Conservation (phyloP, 2,329 filamentous ascomycete species). For the Trichophaea hybrida region DNA sequence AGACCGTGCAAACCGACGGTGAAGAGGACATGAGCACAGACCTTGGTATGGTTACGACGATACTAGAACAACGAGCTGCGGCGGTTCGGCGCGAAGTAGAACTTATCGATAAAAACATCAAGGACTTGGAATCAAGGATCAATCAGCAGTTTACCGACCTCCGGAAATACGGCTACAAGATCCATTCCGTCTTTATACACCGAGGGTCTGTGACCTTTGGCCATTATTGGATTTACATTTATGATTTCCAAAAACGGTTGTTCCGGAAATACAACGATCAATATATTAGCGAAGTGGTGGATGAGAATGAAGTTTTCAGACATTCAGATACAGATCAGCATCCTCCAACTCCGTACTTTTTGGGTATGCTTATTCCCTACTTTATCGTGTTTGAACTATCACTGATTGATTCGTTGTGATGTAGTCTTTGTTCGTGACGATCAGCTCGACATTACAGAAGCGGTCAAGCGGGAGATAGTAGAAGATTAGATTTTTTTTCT, state of each 20-base stretch:
- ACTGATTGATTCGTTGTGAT: neutral
- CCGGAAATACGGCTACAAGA: slow-evolving; percentile 55
- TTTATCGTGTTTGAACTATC: neutral
- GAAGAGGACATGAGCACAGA: slow-evolving; percentile 35
- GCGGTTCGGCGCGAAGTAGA: neutral
- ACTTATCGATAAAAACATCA: slow-evolving; percentile 36
- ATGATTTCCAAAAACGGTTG: slow-evolving; percentile 62
- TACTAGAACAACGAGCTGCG: neutral
- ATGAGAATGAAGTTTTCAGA: slow-evolving; percentile 53
- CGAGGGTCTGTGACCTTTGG: slow-evolving; percentile 55
- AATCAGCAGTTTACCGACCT: slow-evolving; percentile 48
- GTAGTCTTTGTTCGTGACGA: slow-evolving; percentile 21
- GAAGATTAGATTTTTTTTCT: neutral
- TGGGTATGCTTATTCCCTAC: slow-evolving; percentile 34
- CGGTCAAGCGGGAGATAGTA: slow-evolving; percentile 23
- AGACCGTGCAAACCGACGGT: slow-evolving; percentile 24
- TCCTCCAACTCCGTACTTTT: slow-evolving; percentile 63
- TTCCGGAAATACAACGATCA: slow-evolving; percentile 96
- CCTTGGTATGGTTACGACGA: slow-evolving; percentile 27
- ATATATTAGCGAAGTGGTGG: slow-evolving; percentile 52
- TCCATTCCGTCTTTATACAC: slow-evolving; percentile 91
- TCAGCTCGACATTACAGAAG: slow-evolving; percentile 23
- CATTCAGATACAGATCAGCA: slow-evolving; percentile 43
- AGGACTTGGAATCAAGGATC: slow-evolving; percentile 37
- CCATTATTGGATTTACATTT: slow-evolving; percentile 96